Base-by-base conservation (phyloP, 345 rosid genomes). In the Turritis glabra region DNA sequence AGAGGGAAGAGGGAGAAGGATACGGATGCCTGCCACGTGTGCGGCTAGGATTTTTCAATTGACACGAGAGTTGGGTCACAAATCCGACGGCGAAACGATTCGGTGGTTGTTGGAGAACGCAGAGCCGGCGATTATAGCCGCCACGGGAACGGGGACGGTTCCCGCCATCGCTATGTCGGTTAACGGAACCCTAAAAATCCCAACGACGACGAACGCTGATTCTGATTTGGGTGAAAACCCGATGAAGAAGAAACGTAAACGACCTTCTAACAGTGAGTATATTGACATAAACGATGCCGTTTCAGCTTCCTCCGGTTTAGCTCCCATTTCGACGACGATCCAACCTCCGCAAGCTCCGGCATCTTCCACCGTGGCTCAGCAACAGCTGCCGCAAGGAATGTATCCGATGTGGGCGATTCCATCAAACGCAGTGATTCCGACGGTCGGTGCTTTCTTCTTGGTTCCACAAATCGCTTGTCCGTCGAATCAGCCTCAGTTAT, bases 91-190 rank as follows among this genome's bases (percentile, higher is more conserved):
- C 0, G 98, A 93, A 48, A 93, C 98, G 21, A 89, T 93, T 57
- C 82, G 91, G 58, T 93, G 98, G 98, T 67, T 93, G 48, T 82
- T 93, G 13, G 91, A 93, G 60, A 96, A 84, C 80, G 91, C 98
- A 0, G 98, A 93, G 80, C 91, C 90, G 1, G 93, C 97, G 8
- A 90, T 93, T 64, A 88, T 90, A 19, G 90, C 90, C 5, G 93
- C 97, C 15, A 93, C 97, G 0, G 98, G 98, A 0, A 90, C 98
- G 35, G 98, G 98, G 21, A 93, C 98, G 6, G 85, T 93, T 51
- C 97, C 98, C 8, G 97, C 97, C 18, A 89, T 92, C 19, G 98
- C 98, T 71, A 89, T 89, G 93, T 90, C 95, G 23, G 93, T 92
- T 4, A 90, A 87, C 62, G 98, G 98, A 41, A 79, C 93, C 21